Evolutionary conservation across 768 basidiomycete species (phyloP), one percentile per base, ranked within the genome.

Genomic region (Antrodiella citrinella): DNA sequence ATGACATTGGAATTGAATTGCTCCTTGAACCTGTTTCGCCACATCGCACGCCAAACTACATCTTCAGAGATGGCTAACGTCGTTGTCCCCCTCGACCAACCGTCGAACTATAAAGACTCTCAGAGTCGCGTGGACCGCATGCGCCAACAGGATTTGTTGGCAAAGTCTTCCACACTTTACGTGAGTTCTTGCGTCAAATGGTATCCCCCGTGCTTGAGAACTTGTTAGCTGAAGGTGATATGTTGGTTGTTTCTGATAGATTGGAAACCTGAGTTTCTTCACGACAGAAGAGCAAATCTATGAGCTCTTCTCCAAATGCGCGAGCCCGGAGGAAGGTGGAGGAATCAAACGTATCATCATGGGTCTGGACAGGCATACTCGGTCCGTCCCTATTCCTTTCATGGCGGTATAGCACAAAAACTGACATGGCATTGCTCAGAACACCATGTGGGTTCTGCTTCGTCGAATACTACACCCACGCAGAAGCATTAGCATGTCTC

Each of bases 261-360:
- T 91, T 67, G 91, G 91, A 70, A 92, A 92, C 67, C 73, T 92
- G 69, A 91, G 90, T 71, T 92, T 92, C 68, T 93, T 84, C 71
- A 93, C 91, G 22, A 95, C 91, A 46, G 92, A 95, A 72, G 90
- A 94, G 69, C 92, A 96, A 69, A 96, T 93, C 68, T 90, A 90
- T 68, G 91, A 91, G 68, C 70, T 94, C 47, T 95, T 92, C 70
- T 78, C 84, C 59, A 92, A 92, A 81, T 91, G 90, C 62, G 81
- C 91, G 48, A 85, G 78, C 60, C 77, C 89, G 12, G 87, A 91
- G 57, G 88, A 91, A 49, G 84, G 90, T 48, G 91, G 86, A 54
- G 95, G 86, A 49, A 90, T 89, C 61, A 96, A 91, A 63, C 84
- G 87, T 60, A 91, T 94, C 53, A 93, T 95, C 55, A 95, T 95